Conservation (phyloP, 495 filamentous ascomycete genomes). For the Lophiostoma macrostomum region DNA sequence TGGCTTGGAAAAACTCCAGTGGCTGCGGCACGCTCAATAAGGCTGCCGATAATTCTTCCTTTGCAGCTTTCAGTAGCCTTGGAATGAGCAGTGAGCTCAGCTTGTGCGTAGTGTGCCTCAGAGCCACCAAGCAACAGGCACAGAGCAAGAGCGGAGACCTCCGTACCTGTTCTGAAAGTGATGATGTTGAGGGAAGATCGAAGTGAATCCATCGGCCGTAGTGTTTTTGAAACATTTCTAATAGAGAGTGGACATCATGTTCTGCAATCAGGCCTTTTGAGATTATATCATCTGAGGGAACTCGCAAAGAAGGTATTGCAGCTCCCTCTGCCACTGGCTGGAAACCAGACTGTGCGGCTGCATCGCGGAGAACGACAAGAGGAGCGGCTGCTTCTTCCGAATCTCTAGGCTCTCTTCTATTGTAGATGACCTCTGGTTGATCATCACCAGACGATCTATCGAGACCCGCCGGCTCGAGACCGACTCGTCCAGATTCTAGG, state of each 20-base stretch:
- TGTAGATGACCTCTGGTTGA: too few species aligned
- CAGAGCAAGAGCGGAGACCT: constrained; percentile 44
- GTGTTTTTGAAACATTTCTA: constrained; percentile 36
- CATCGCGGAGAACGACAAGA: constrained; percentile 17
- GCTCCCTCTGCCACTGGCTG: constrained; percentile 3
- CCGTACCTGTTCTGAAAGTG: constrained; percentile 37
- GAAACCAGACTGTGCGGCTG: constrained; percentile 9
- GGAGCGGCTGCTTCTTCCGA: constrained; percentile 3
- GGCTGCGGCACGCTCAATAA: constrained; percentile 44
- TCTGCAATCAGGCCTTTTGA: constrained; percentile 7
- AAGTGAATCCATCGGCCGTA: constrained; percentile 49
- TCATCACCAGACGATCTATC: neutral
- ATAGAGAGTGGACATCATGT: constrained; percentile 30
- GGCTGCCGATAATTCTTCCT: constrained; percentile 38
- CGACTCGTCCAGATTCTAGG: neutral
- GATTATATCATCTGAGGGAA: constrained; percentile 40
- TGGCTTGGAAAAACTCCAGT: constrained; percentile 48
- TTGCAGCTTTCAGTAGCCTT: constrained; percentile 43
- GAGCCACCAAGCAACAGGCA: constrained; percentile 47
- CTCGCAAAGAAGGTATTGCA: constrained; percentile 37
- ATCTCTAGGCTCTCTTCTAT: neutral
- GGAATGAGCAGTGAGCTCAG: constrained; percentile 42
- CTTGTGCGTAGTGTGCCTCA: constrained; percentile 46
- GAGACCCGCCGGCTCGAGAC: neutral
- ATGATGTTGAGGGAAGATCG: constrained; percentile 31